A percentile compares a stretch with the other conserved stretches of the same genome.
These are phyloP conservation scores for Aureobasidium sp. DNA, from an alignment of 2,329 filamentous ascomycete genomes.

Conservation along the genomic window DNA sequence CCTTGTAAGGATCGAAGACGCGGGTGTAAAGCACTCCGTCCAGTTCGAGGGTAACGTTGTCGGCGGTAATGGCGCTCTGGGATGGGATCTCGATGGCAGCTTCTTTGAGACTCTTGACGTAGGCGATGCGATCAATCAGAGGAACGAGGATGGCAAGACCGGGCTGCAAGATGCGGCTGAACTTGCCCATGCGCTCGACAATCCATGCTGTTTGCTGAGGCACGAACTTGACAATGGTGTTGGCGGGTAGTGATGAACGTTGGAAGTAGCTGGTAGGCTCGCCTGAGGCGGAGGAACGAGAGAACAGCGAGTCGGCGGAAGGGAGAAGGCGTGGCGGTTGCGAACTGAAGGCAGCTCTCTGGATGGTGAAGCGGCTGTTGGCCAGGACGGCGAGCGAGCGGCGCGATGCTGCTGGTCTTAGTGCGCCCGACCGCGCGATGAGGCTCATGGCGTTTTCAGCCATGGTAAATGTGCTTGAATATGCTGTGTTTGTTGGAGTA, in stretches of 20 bases:
- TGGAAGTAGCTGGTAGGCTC: conserved; percentile 31
- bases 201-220: conserved; percentile 99
- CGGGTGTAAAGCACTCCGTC: conserved; percentile 93
- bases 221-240: conserved; percentile 92
- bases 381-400: conserved; percentile 25
- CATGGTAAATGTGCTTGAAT: not conserved
- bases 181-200: conserved; percentile 98
- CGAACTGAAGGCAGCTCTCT: conserved; percentile 9
- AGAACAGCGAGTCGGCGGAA: conserved; percentile 26
- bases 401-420: conserved; percentile 20
- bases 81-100: conserved; percentile 92
- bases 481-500: not conserved
- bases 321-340: conserved; percentile 19
- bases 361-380: conserved; percentile 21
- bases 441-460: not conserved
- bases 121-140: conserved; percentile 90
- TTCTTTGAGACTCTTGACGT: conserved; percentile 97
- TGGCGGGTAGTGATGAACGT: conserved; percentile 64
- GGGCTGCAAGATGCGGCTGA: conserved; percentile 85
- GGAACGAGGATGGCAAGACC: conserved; percentile 83
- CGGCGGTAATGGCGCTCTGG: conserved; percentile 95
- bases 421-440: conserved; percentile 30
- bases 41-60: conserved; percentile 94
- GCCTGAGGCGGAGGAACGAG: conserved; percentile 18
- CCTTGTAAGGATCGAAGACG: conserved; percentile 97